Evolutionary conservation across 192 early-diverging fungal species (phyloP), one percentile per base, ranked within the genome.

Genomic region (Gryganskiella cystojenkinii): DNA sequence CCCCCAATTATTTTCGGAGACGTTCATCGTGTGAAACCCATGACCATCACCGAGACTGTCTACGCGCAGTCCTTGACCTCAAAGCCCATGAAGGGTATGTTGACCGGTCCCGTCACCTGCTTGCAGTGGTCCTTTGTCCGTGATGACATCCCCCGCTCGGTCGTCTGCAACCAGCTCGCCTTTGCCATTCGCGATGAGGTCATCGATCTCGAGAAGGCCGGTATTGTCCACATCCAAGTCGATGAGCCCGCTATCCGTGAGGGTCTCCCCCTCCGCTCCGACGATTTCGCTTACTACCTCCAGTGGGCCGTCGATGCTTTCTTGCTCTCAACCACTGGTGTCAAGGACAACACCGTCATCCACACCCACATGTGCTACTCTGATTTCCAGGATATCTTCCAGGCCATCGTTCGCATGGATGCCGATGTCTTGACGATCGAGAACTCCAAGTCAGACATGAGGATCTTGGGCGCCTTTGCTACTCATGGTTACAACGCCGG

Each of bases 201-300:
- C 24, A 83, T 86, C 47, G 97, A 99, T 73, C 85, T 99, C 27
- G 98, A 98, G 82, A 80, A 82, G 40, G 96, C 95, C 57, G 95
- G 95, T 11, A 98, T 97, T 82, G 84, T 89, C 60, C 91, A 90
- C 52, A 97, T 99, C 76, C 98, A 99, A 84, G 94, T 99, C 64
- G 98, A 99, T 84, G 98, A 99, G 86, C 96, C 98, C 27, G 98
- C 98, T 65, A 96, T 99, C 80, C 94, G 98, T 83, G 98, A 99
- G 84, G 98, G 98, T 72, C 87, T 99, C 37, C 98, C 98, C 8
- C 90, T 99, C 64, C 92, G 95, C 79, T 80, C 87, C 57, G 81
- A 86, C 56, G 94, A 98, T 79, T 96, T 93, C 89, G 90, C 89
- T 53, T 88, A 82, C 42, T 99, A 99, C 85, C 91, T 99, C 75